Percentiles rank a stretch among this genome's conserved stretches.
Evolutionary conservation across 2,329 filamentous ascomycete genomes (phyloP).

Genomic region (Aspergillus aculeatinus): DNA sequence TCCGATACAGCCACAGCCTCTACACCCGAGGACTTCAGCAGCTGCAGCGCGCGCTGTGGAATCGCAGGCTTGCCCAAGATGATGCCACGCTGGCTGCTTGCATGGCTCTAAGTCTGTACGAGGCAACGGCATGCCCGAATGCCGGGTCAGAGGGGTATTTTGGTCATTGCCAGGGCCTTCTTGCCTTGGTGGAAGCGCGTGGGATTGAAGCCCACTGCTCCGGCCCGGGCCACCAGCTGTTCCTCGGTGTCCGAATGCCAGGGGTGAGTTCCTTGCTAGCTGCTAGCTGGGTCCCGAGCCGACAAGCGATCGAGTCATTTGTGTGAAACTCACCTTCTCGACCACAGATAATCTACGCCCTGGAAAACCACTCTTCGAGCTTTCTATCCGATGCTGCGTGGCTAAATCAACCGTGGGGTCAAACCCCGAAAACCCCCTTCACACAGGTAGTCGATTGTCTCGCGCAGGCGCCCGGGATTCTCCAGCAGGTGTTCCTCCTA

Average conservation of each 20-base stretch:
- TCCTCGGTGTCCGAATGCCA: slow-evolving; percentile 31
- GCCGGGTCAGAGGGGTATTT: slow-evolving; percentile 30
- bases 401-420: slow-evolving; percentile 32
- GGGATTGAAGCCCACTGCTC: slow-evolving; percentile 33
- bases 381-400: slow-evolving; percentile 32
- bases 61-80: slow-evolving; percentile 30
- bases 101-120: slow-evolving; percentile 38
- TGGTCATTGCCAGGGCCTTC: slow-evolving; percentile 33
- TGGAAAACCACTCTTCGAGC: slow-evolving; percentile 23
- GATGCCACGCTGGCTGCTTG: slow-evolving; percentile 40
- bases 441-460: slow-evolving; percentile 35
- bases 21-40: slow-evolving; percentile 38
- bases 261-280: slow-evolving; percentile 15
- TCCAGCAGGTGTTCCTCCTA: slow-evolving; percentile 19
- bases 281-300: too few relatives aligned
- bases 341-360: slow-evolving; percentile 30
- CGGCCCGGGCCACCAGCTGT: slow-evolving; percentile 35
- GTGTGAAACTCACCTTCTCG: not conserved
- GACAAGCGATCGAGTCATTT: not conserved
- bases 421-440: slow-evolving; percentile 23
- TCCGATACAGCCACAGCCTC: slow-evolving; percentile 30
- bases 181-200: slow-evolving; percentile 33
- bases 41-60: slow-evolving; percentile 36
- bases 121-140: slow-evolving; percentile 37
- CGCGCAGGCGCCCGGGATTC: slow-evolving; percentile 24